These are phyloP conservation scores for Acanthamoeba comandoni DNA, from an alignment of 208 protist species.

Conservation along the genomic window DNA sequence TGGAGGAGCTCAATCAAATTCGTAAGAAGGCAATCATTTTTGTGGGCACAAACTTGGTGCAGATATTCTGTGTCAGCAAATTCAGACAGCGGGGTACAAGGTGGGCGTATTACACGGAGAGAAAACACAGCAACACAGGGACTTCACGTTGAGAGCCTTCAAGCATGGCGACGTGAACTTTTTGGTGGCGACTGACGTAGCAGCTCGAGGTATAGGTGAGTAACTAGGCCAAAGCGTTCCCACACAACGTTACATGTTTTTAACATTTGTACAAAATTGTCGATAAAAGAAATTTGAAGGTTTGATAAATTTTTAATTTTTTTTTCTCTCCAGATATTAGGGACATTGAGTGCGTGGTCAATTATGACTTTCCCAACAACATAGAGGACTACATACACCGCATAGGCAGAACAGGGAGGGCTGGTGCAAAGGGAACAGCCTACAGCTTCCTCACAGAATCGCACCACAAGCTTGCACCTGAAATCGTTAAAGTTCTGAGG, in stretches of 20 bases:
- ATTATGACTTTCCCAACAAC: constrained; percentile 90
- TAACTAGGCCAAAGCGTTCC: constrained; percentile 86
- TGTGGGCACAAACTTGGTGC: constrained; percentile 91
- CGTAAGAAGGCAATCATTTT: no score
- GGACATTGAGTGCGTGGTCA: constrained; percentile 89
- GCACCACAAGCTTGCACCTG: constrained; percentile 21
- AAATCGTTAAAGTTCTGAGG: constrained; percentile 56
- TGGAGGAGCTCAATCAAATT: no score
- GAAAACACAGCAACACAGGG: constrained; percentile 89
- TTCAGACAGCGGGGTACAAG: constrained; percentile 81
- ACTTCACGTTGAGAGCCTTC: constrained; percentile 88
- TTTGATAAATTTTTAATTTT: no score
- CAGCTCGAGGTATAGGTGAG: constrained; percentile 86
- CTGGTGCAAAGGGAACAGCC: constrained; percentile 86
- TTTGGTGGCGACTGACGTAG: constrained; percentile 92
- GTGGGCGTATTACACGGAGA: constrained; percentile 88
- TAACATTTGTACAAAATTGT: no score
- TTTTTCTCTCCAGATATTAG: constrained; percentile 89
- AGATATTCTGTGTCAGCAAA: constrained; percentile 90
- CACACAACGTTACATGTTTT: no score
- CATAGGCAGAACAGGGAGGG: constrained; percentile 94
- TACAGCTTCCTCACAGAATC: constrained; percentile 85
- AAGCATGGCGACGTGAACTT: constrained; percentile 67
- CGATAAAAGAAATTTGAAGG: no score
- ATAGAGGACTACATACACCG: constrained; percentile 96